Base-by-base conservation (phyloP, 192 early-diverging fungal genomes). In the Chytriomyces sp. region DNA sequence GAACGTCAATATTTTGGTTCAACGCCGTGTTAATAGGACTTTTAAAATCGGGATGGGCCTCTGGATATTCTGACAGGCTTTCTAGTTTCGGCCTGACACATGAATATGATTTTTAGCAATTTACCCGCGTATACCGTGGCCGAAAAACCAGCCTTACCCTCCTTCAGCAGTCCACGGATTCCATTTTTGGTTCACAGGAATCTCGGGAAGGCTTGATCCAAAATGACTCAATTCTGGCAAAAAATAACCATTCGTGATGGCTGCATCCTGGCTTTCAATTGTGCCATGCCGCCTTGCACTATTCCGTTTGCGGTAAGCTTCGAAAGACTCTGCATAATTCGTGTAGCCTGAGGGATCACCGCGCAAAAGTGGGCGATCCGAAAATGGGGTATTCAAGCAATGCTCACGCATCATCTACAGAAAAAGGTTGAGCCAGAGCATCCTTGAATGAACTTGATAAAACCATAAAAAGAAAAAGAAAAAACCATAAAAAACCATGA, bases 211-310 rank as follows among this genome's bases (percentile, higher is more conserved):
- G 49, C 63, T 20, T 50, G 73, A 49, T 43, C 73, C 73, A 10
- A 75, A 66, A 75, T 75, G 7, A 16, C 63, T 75, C 62, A 75
- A 43, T 43, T 75, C 73, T 18, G 73, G 73, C n/a, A 74, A 23
- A 63, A 75, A 75, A 46, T 45, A 75, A 28, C 50, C 65, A 28
- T 79, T 72, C 10, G 78, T 63, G 23, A 77, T 81, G 35, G 61
- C 69, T 45, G 64, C 35, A 16, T 64, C 11, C 45, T 35, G 18
- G n/a, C 18, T 23, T n/a, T 67, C 26, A 13, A 28, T 28, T 23
- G 8, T 46, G 23, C 26, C 65, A 57, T 47, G 35, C 20, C 28
- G 9, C 5, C 72, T 20, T n/a, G 20, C 44, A 10, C 16, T 18
- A 20, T 75, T 75, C 26, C 73, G 61, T 11, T 75, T 35, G 46